Conservation (phyloP, 176 grass and related monocot species). For the Carex scoparia region DNA sequence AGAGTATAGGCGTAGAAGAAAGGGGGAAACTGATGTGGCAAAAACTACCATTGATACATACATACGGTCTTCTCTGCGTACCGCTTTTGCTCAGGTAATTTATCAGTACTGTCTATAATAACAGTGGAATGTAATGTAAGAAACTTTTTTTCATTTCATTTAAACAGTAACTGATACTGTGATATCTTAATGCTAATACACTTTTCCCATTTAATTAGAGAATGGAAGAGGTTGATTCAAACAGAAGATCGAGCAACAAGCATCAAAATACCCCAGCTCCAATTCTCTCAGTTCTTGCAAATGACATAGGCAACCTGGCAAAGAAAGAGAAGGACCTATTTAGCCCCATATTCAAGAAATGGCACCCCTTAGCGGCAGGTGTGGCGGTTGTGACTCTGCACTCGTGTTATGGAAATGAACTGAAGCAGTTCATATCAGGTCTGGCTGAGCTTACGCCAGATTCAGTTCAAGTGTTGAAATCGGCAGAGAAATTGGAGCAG, state of each 20-base stretch:
- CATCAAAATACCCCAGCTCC: conserved; percentile 40
- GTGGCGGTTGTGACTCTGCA: conserved; percentile 96
- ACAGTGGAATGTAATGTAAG: not conserved
- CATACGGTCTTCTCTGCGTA: conserved; percentile 81
- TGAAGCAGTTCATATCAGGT: conserved; percentile 85
- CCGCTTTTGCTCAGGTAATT: conserved; percentile 84
- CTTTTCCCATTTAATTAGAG: conserved; percentile 40
- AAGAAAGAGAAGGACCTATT: conserved; percentile 94
- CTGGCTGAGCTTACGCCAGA: conserved; percentile 78
- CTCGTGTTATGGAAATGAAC: conserved; percentile 93
- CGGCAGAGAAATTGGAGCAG: conserved; percentile 94
- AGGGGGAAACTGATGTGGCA: conserved; percentile 86
- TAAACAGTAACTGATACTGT: not conserved
- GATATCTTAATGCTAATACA: not conserved
- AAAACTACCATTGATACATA: conserved; percentile 82
- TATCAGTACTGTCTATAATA: not conserved
- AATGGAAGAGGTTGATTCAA: conserved; percentile 99
- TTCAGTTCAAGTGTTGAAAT: conserved; percentile 87
- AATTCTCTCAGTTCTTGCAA: conserved; percentile 84
- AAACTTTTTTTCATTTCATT: not conserved
- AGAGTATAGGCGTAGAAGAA: conserved; percentile 89
- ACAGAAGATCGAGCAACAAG: conserved; percentile 59
- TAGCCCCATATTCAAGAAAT: conserved; percentile 84
- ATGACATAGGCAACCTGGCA: conserved; percentile 85
- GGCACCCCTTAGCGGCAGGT: conserved; percentile 92